Conservation (phyloP, 176 grass and related monocot species). For the Juncus inflexus region DNA sequence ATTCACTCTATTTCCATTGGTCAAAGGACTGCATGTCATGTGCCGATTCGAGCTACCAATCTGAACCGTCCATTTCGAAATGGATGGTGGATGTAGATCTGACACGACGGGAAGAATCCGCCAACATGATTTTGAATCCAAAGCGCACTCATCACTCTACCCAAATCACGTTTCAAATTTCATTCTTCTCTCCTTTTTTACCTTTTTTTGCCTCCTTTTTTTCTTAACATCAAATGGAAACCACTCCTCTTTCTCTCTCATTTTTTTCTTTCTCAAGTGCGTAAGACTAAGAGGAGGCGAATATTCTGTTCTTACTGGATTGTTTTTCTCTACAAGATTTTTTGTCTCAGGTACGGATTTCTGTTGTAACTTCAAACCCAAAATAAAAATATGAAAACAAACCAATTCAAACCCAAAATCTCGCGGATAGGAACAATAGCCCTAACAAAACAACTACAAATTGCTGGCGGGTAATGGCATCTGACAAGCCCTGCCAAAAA, state of each 20-base stretch:
- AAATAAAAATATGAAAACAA: no score
- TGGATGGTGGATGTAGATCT: neutral
- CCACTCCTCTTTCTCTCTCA: constrained; percentile 13
- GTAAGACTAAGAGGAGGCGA: no score
- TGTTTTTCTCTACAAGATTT: neutral
- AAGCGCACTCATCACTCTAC: neutral
- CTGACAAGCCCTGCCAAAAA: no score
- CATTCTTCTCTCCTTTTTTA: constrained; percentile 2
- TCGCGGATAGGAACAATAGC: no score
- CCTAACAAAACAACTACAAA: no score
- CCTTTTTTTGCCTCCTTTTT: neutral
- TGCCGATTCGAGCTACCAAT: no score
- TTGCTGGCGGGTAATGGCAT: no score
- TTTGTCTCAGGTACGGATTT: constrained; percentile 1
- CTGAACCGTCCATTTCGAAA: neutral
- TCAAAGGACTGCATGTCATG: no score
- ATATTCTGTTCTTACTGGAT: neutral
- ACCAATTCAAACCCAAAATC: no score
- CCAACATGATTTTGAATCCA: neutral
- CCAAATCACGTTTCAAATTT: constrained; percentile 12
- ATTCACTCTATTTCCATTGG: no score
- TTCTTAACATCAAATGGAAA: constrained; percentile 23
- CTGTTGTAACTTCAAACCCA: neutral
- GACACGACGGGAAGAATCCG: neutral
- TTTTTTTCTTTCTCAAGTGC: neutral